phyloP scores from a whole-genome alignment of 78 protist species.

The Dictyostelium capitatum region DNA sequence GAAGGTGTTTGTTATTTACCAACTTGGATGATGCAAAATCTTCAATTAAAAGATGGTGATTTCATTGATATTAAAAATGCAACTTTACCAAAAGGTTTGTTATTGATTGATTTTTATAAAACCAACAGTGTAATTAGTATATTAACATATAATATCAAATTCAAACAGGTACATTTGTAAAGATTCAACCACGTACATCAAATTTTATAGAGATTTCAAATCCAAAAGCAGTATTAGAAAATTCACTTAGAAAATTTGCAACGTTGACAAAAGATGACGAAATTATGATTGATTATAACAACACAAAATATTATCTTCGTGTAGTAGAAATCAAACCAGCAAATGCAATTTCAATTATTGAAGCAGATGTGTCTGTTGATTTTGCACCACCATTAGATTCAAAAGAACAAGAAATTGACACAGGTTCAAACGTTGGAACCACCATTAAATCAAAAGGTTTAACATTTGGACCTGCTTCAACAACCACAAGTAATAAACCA shows the following conservation, averaged over 20 bases:
- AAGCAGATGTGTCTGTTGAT: conserved; percentile 93
- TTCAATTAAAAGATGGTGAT: conserved; percentile 65
- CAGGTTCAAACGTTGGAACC: conserved; percentile 1
- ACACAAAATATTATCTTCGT: conserved; percentile 68
- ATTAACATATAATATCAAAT: too few relatives aligned
- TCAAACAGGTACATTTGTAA: conserved; percentile 85
- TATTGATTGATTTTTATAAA: too few relatives aligned
- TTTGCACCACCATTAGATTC: conserved; percentile 91
- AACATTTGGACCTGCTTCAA: conserved; percentile 48
- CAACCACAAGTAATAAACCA: background rate
- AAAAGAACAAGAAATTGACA: conserved; percentile 9
- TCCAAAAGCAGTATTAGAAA: conserved; percentile 93
- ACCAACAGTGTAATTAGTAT: too few relatives aligned
- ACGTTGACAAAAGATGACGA: conserved; percentile 87
- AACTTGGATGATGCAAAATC: conserved; percentile 89
- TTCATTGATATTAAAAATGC: conserved; percentile 63
- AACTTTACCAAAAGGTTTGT: conserved; percentile 39
- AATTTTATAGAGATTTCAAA: conserved; percentile 91
- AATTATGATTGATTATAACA: conserved; percentile 83
- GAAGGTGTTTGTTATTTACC: conserved; percentile 91
- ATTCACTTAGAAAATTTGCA: conserved; percentile 80
- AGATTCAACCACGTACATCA: conserved; percentile 89
- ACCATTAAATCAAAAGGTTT: conserved; percentile 26
- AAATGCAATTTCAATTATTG: conserved; percentile 91
- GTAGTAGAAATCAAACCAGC: conserved; percentile 86